phyloP scores from a whole-genome alignment of 768 basidiomycete genomes.

The Neoboletus brunneissimus region DNA sequence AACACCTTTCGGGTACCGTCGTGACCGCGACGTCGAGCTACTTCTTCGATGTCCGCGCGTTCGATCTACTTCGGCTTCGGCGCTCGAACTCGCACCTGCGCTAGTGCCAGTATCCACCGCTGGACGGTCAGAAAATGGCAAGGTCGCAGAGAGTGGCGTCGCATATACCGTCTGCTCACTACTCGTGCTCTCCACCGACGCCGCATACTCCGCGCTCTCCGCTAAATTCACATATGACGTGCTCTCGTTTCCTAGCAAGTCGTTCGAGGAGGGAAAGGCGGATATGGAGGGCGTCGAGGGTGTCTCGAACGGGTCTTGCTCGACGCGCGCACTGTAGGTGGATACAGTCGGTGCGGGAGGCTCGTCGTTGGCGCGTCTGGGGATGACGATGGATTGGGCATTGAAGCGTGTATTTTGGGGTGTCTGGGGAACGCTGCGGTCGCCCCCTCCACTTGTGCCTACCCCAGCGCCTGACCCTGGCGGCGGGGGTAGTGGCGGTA shows the following conservation, averaged over 20 bases:
- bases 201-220: background rate
- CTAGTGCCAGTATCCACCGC: background rate
- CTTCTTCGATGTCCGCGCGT: conserved; percentile 33
- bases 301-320: conserved; percentile 29
- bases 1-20: conserved; percentile 41
- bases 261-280: conserved; percentile 24
- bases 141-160: conserved; percentile 4
- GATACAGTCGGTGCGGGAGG: conserved; percentile 28
- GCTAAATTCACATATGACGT: background rate
- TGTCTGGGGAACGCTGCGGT: background rate
- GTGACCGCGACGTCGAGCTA: conserved; percentile 46
- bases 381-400: conserved; percentile 24
- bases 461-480: conserved; percentile 1
- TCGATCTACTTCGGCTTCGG: conserved; percentile 9
- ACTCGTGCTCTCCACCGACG: conserved; percentile 7
- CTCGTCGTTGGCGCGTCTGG: conserved; percentile 29
- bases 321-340: conserved; percentile 2
- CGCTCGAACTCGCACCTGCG: background rate
- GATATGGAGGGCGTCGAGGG: conserved; percentile 31
- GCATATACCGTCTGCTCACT: conserved; percentile 21
- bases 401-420: conserved; percentile 27
- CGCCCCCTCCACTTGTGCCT: background rate
- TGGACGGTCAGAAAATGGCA: conserved; percentile 4
- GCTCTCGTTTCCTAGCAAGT: conserved; percentile 4
- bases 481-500: conserved; percentile 16